Conservation (phyloP, 371 early-diverging fungal genomes). For the Mitosporidium daphniae region DNA sequence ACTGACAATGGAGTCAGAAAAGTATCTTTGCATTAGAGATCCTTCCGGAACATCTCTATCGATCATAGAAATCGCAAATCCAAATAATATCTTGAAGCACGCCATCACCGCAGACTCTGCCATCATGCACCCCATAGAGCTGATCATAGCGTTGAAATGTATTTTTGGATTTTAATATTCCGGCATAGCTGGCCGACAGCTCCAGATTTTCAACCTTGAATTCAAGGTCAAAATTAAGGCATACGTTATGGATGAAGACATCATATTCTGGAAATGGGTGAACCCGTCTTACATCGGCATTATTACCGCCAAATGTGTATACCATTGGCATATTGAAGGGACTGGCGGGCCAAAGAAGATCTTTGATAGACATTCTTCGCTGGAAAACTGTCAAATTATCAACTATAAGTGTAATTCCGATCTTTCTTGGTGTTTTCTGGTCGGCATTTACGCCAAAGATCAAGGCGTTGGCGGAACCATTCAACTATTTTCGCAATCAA, state of each 20-base stretch:
- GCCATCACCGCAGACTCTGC: constrained; percentile 86
- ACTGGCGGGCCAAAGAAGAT: constrained; percentile 38
- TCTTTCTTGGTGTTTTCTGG: constrained; percentile 58
- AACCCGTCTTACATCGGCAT: constrained; percentile 42
- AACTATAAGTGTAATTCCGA: constrained; percentile 51
- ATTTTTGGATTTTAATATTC: constrained; percentile 3
- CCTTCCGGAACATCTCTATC: constrained; percentile 51
- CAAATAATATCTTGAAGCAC: constrained; percentile 33
- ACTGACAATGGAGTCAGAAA: constrained; percentile 79
- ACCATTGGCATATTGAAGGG: constrained; percentile 81
- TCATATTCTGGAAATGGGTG: constrained; percentile 83
- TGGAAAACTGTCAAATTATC: constrained; percentile 58
- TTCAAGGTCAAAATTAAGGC: constrained; percentile 65
- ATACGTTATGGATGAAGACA: constrained; percentile 51
- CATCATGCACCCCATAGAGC: constrained; percentile 67
- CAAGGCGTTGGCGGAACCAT: constrained; percentile 58
- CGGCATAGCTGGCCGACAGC: constrained; percentile 39
- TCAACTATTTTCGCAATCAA: constrained; percentile 67
- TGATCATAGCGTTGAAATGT: constrained; percentile 78
- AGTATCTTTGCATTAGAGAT: constrained; percentile 78
- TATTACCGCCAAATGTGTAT: constrained; percentile 46
- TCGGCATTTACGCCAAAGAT: constrained; percentile 56
- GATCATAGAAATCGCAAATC: constrained; percentile 52
- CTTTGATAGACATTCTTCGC: constrained; percentile 49
- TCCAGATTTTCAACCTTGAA: constrained; percentile 84